Percentiles rank a stretch among this genome's conserved stretches.
Conservation (phyloP, 192 early-diverging fungal species). For the Pilaira anomala region DNA sequence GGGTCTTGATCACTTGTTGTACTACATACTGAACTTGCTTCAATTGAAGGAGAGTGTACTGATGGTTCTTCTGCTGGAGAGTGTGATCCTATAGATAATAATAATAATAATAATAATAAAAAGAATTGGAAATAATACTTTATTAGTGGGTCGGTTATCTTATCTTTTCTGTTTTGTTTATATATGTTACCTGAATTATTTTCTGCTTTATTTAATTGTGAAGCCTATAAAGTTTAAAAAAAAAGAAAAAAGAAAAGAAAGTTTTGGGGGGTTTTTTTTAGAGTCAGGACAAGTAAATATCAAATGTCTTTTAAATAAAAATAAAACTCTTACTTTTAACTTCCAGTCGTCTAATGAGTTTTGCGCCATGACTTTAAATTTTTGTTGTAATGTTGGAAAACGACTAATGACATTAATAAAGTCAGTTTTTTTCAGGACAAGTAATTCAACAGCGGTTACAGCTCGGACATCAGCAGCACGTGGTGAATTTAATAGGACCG, state of each 20-base stretch:
- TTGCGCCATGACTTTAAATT: constrained; percentile 22
- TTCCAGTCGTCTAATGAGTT: not conserved
- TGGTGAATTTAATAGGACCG: constrained; percentile 44
- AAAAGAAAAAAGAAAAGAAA: not conserved
- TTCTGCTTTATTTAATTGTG: constrained; percentile 11
- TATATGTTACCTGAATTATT: not conserved
- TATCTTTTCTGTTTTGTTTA: not conserved
- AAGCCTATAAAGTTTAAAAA: not conserved
- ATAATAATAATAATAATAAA: no score
- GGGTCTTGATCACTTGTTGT: constrained; percentile 37
- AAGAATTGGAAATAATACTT: no score
- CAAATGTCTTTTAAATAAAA: not conserved
- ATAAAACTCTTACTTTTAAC: not conserved
- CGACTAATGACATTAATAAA: constrained; percentile 33
- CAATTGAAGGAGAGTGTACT: constrained; percentile 1
- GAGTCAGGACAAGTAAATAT: not conserved
- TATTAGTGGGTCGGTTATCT: no score
- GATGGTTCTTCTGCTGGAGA: not conserved
- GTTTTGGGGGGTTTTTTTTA: not conserved
- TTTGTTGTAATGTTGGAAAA: constrained; percentile 18
- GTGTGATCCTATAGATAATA: not conserved
- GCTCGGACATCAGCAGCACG: constrained; percentile 45
- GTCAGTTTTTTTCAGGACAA: constrained; percentile 42
- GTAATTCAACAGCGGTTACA: constrained; percentile 45
- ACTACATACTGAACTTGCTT: constrained; percentile 21